phyloP scores from a whole-genome alignment of 371 early-diverging fungal species.

The Mucor circinelloides region DNA sequence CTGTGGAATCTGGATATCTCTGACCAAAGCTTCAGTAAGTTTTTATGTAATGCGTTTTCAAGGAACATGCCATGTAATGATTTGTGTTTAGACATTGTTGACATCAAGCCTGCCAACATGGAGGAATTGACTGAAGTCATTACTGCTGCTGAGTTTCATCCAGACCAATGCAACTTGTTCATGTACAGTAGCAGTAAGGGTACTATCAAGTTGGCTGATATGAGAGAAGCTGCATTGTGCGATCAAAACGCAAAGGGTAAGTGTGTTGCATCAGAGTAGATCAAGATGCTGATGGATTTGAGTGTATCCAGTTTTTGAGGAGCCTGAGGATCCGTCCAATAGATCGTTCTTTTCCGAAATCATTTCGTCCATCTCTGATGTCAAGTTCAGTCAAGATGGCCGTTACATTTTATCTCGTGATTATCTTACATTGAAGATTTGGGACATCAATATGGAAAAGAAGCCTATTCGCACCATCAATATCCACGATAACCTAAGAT shows the following conservation, averaged over 20 bases:
- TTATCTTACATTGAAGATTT: conserved; percentile 94
- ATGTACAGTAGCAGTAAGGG: conserved; percentile 95
- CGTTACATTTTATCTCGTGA: conserved; percentile 96
- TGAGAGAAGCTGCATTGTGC: conserved; percentile 86
- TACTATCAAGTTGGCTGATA: conserved; percentile 86
- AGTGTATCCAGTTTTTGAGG: conserved; percentile 81
- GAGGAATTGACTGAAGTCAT: conserved; percentile 96
- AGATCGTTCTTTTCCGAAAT: conserved; percentile 98
- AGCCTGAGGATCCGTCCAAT: conserved; percentile 89
- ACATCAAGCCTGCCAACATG: conserved; percentile 95
- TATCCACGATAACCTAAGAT: conserved; percentile 93
- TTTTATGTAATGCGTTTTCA: not conserved
- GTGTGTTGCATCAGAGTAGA: not conserved
- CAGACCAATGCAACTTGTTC: conserved; percentile 83
- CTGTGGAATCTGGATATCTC: conserved; percentile 89
- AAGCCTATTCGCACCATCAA: conserved; percentile 92
- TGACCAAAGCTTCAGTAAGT: conserved; percentile 80
- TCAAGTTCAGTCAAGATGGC: conserved; percentile 95
- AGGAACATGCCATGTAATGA: not conserved
- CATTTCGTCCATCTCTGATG: conserved; percentile 96
- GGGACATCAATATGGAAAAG: conserved; percentile 98
- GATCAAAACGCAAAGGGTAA: conserved; percentile 77
- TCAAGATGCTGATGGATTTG: not conserved
- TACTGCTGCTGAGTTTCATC: conserved; percentile 93
- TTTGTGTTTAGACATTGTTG: conserved; percentile 75